Evolutionary conservation across 1,284 basidiomycete genomes (phyloP), one percentile per base, ranked within the genome.

Genomic region (Agaricales sp.): DNA sequence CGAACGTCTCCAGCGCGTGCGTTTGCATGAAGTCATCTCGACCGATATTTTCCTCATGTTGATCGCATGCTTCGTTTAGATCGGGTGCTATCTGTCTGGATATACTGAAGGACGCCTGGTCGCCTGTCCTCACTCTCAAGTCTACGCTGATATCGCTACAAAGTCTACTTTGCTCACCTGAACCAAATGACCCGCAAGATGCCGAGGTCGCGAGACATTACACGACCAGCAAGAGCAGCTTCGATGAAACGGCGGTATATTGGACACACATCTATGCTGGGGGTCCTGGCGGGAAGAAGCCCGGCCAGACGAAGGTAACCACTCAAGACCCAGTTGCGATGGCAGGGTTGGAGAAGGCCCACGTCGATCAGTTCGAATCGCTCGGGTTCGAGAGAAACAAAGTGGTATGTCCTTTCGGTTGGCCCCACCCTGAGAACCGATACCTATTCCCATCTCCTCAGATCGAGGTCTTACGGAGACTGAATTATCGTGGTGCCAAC

Each of bases 171-270:
- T 97, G 93, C 68, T 90, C 87, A 2, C 96, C 95, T 0, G 93
- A 97, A 63, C 96, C 95, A 12, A 89, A 87, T 57, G 96, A 99
- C 63, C 96, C 95, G 0, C 95, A 98, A 69, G 96, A 98, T 61
- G 95, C 96, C 0, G 93, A 98, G 68, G 92, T 97, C 4, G 96
- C 95, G 13, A 97, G 96, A 62, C 94, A 97, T 65, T 99, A 92
- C 62, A 82, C 91, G 59, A 88, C 91, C 2, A 92, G 90, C 64
- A 85, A 84, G 59, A 68, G 70, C 16, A 85, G 85, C 55, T 99
- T 98, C 60, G 90, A 97, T 51, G 84, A 87, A 35, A 99, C 95
- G 0, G 95, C 96, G 20, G 75, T 78, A 45, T 94, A 94, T 64
- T 99, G 95, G 95, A 90, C 93, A 2, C 80, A 89, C 60, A 81